These are phyloP conservation scores for Scorias spongiosa DNA, from an alignment of 2,329 filamentous ascomycete genomes.

Conservation along the genomic window DNA sequence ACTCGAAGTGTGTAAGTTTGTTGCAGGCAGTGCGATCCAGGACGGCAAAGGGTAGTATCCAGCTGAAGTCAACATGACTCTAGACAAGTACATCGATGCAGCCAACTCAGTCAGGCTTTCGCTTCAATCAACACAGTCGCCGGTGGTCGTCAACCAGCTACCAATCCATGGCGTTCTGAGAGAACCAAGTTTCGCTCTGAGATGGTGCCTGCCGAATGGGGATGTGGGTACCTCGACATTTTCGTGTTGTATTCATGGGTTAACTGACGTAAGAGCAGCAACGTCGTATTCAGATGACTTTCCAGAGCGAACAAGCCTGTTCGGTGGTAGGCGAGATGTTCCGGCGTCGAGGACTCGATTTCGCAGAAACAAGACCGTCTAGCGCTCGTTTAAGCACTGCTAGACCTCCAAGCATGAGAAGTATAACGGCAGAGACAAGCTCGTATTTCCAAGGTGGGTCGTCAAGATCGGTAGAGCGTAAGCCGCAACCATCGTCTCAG, in stretches of 20 bases:
- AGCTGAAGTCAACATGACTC: neutral
- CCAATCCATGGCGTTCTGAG: slow-evolving; percentile 30
- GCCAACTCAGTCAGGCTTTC: slow-evolving; percentile 12
- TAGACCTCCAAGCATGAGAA: neutral
- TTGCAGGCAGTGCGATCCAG: too few relatives aligned
- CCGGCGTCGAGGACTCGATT: slow-evolving; percentile 13
- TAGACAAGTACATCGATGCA: slow-evolving; percentile 1
- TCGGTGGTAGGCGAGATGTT: slow-evolving; percentile 11
- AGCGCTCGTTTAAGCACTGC: slow-evolving; percentile 8
- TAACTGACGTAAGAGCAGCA: slow-evolving; percentile 6
- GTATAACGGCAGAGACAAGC: too few relatives aligned
- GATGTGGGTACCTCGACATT: slow-evolving; percentile 16
- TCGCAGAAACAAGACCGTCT: slow-evolving; percentile 11
- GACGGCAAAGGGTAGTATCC: too few relatives aligned
- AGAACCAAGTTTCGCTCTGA: slow-evolving; percentile 24
- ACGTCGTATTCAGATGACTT: slow-evolving; percentile 18
- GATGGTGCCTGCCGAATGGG: slow-evolving; percentile 23
- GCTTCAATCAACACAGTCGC: slow-evolving; percentile 15
- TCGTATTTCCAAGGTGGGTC: too few relatives aligned
- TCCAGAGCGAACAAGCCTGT: slow-evolving; percentile 12
- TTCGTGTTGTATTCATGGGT: neutral
- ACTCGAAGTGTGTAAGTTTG: neutral
- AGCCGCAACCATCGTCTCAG: too few relatives aligned
- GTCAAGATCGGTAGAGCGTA: too few relatives aligned
- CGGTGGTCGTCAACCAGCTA: slow-evolving; percentile 22